Conservation (phyloP, 148 eudicot species). For the Bassia scoparia region DNA sequence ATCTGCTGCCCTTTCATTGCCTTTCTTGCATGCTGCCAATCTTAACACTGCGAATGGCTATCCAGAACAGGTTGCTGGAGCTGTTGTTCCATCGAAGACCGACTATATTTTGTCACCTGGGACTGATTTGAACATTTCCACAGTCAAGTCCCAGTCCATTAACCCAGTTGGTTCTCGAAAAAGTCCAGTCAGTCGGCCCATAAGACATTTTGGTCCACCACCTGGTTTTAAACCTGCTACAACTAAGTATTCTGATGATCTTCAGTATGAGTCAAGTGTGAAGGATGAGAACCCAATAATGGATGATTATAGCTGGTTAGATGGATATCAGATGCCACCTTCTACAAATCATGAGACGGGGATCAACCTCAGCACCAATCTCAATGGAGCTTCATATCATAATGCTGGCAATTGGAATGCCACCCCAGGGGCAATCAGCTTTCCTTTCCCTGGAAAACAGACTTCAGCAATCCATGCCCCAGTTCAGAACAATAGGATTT, state of each 20-base stretch:
- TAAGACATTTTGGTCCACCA: slow-evolving; percentile 82
- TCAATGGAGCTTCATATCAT: slow-evolving; percentile 30
- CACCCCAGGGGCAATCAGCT: slow-evolving; percentile 44
- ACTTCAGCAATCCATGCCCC: slow-evolving; percentile 42
- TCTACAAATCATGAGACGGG: slow-evolving; percentile 39
- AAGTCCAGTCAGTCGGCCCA: slow-evolving; percentile 80
- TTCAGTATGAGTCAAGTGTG: slow-evolving; percentile 24
- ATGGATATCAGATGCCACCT: slow-evolving; percentile 68
- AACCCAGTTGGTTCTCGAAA: slow-evolving; percentile 45
- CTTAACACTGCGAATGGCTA: slow-evolving; percentile 27
- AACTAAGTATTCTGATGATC: slow-evolving; percentile 42
- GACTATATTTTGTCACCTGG: slow-evolving; percentile 41
- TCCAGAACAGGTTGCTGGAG: slow-evolving; percentile 38
- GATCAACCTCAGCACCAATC: slow-evolving; percentile 39
- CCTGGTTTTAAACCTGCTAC: slow-evolving; percentile 73
- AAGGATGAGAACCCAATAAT: slow-evolving; percentile 43
- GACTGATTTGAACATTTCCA: slow-evolving; percentile 27
- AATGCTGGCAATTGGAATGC: slow-evolving; percentile 43
- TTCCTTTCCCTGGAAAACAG: slow-evolving; percentile 98
- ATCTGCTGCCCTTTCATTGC: slow-evolving; percentile 46
- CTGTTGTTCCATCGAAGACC: slow-evolving; percentile 37
- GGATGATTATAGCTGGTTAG: slow-evolving; percentile 97
- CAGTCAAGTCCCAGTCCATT: slow-evolving; percentile 32
- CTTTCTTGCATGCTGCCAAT: slow-evolving; percentile 48
- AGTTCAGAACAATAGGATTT: slow-evolving; percentile 38